Conservation (phyloP, 345 rosid species). For the Excoecaria agallocha region DNA sequence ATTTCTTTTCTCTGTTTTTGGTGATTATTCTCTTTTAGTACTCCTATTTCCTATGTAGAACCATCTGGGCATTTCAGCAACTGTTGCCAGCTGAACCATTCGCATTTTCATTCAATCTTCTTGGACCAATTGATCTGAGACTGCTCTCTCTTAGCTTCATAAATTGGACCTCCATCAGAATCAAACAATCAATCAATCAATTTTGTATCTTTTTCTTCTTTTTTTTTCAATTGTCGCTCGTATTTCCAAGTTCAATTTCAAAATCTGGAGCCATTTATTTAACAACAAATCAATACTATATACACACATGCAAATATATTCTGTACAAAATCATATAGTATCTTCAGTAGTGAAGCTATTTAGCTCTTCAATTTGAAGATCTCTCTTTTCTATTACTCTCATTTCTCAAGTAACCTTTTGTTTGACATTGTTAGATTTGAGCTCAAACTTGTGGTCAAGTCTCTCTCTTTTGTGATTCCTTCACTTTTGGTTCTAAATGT, state of each 20-base stretch:
- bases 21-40: no score
- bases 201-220: not conserved
- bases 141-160: conserved; percentile 20
- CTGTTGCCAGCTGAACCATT: conserved; percentile 16
- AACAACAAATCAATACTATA: not conserved
- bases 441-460: not conserved
- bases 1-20: no score
- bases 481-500: not conserved
- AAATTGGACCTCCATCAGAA: not conserved
- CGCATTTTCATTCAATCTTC: conserved; percentile 20
- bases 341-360: not conserved
- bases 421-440: conserved; percentile 2
- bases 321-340: not conserved
- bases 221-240: not conserved
- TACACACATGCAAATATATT: not conserved
- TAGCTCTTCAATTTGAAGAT: conserved; percentile 12
- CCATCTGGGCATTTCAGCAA: conserved; percentile 1
- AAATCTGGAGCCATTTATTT: conserved; percentile 10
- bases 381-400: conserved; percentile 1
- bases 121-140: conserved; percentile 25
- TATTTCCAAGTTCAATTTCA: conserved; percentile 5
- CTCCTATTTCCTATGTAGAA: no score
- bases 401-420: conserved; percentile 19
- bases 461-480: not conserved
- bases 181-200: conserved; percentile 6